Evolutionary conservation across 768 basidiomycete genomes (phyloP), one percentile per base, ranked within the genome.

Genomic region (Guyanaporus albipodus): DNA sequence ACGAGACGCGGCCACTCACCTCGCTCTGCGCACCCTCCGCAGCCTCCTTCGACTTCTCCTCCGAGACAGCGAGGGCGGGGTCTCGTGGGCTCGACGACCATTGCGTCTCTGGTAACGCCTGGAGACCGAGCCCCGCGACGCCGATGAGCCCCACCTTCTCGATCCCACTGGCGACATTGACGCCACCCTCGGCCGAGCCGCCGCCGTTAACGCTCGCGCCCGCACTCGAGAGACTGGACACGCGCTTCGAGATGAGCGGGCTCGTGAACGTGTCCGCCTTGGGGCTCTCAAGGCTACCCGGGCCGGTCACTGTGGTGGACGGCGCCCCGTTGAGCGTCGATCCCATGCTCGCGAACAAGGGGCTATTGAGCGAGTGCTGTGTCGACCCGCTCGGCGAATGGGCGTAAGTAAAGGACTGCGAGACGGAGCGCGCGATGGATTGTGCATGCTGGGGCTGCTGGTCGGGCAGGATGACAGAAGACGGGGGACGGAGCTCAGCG

Each of bases 401-500:
- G 10, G 62, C 58, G 32, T 59, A 60, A 23, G 55, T 51, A 33
- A 68, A 68, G 6, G 69, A 64, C 12, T 63, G 66, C 6, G 68
- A 59, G 18, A 52, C 46, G 5, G 67, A 57, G 42, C 51, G 62
- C 11, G 54, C 36, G 36, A 56, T 35, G 8, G 67, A 55, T 15
- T 67, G 71, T 0, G 70, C 66, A 8, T 57, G 63, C 18, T 64
- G 70, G 4, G 60, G 60, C 14, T 63, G 70, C 12, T 70, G 69
- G 28, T 80, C 77, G 0, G 77, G 73, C 40, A 83, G 79, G 19
- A 74, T 56, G 38, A 87, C 70, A 0, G 82, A 80, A 0, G 83
- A 80, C 0, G 87, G 84, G 3, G 82, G 79, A 21, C 85, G 82
- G 6, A 99, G 79, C 46, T 99, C 94, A 5, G 79, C 70, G 56